Evolutionary conservation across 331 rosid genomes (phyloP), one percentile per base, ranked within the genome.

Genomic region (Pyracantha coccinea): DNA sequence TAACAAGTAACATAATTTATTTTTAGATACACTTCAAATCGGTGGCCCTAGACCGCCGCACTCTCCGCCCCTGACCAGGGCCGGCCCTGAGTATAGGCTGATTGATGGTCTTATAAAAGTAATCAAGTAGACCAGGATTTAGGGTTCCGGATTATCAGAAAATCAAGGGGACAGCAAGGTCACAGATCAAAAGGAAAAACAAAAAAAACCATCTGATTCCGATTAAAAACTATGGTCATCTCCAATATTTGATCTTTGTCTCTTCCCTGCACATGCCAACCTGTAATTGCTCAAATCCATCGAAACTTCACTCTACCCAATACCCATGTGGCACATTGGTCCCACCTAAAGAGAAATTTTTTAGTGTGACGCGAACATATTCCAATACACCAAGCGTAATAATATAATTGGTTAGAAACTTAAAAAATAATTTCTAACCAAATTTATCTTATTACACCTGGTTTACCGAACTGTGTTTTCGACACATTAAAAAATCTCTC

Each of bases 131-230:
- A 77, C 24, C 52, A 54, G 80, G 65, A 27, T 32, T 69, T 66
- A 25, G 20, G 68, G 57, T 47, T 59, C 71, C 74, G 63, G 78
- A 32, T 80, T 62, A 77, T 71, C 86, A 77, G 84, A 83, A 85
- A 85, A 81, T 78, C 33, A 67, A 38, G 60, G 83, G 75, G 76
- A 71, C 80, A 76, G 88, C 82, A 84, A 76, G 72, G 78, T 85
- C 91, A 90, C 91, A 85, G 96, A 64, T 75, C 66, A 67, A 74
- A 82, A 66, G 77, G 71, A 77, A 86, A 60, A 59, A 61, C 12
- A 17, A 1, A 53, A 53, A 53, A 53, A 53, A 53, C 82, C 81
- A 81, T 75, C 88, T 71, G 78, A 81, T 76, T 84, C 61, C 82
- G 73, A 71, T 84, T 52, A 20, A 47, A 74, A 82, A 72, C 11